Percentiles rank a stretch among this genome's conserved stretches.
phyloP scores from a whole-genome alignment of 495 filamentous ascomycete species.

The Penicillium fimorum region DNA sequence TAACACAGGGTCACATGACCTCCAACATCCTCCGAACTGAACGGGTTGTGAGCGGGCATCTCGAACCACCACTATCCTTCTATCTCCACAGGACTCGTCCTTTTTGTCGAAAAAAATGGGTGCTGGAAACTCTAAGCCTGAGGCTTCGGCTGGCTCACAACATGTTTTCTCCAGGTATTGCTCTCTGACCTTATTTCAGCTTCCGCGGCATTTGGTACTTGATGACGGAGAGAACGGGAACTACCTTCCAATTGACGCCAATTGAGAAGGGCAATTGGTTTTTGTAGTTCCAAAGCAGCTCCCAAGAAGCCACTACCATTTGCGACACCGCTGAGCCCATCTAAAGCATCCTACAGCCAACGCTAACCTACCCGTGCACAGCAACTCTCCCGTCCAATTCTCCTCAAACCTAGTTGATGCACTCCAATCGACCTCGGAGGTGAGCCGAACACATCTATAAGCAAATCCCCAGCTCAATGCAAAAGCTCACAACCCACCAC shows the following conservation, averaged over 20 bases:
- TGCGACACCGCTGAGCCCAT: background rate
- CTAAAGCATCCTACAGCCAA: background rate
- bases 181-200: constrained; percentile 6
- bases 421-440: constrained; percentile 82
- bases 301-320: background rate
- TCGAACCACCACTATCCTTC: constrained; percentile 4
- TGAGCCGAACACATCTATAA: constrained; percentile 37
- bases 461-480: constrained; percentile 10
- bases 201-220: constrained; percentile 7
- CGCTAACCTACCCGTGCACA: constrained; percentile 35
- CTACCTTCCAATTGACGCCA: constrained; percentile 14
- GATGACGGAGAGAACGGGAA: constrained; percentile 15
- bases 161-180: constrained; percentile 54
- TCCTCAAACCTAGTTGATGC: constrained; percentile 79
- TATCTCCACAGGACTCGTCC: constrained; percentile 11
- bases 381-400: constrained; percentile 80
- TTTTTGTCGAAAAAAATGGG: constrained; percentile 39
- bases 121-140: constrained; percentile 53
- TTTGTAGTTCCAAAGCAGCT: background rate
- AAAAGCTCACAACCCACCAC: constrained; percentile 18
- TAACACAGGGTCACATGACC: constrained; percentile 7
- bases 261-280: constrained; percentile 11
- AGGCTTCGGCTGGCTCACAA: constrained; percentile 46
- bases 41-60: constrained; percentile 14
- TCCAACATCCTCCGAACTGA: constrained; percentile 13